Conservation (phyloP, 768 basidiomycete species). For the Sporobolomyces pararoseus region DNA sequence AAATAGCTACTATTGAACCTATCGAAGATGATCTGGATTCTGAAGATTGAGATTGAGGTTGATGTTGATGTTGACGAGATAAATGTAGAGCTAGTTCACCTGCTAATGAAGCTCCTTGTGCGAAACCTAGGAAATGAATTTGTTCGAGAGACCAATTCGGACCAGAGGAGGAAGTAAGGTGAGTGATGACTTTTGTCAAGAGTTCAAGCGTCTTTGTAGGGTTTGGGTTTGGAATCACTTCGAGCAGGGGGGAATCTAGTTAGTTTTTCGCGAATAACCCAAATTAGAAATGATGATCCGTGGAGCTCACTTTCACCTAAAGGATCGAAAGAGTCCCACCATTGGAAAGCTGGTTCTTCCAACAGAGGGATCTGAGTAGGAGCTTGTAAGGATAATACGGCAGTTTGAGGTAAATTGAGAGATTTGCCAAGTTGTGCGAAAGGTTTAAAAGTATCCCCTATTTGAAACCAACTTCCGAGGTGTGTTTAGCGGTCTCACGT, state of each 20-base stretch:
- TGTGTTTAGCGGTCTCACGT: no score
- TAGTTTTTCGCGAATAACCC: background rate
- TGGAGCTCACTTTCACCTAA: constrained; percentile 59
- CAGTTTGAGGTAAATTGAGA: constrained; percentile 84
- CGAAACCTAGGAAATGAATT: constrained; percentile 86
- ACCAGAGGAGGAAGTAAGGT: constrained; percentile 59
- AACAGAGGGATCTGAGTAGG: constrained; percentile 62
- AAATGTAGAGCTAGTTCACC: constrained; percentile 60
- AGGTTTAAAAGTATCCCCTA: constrained; percentile 76
- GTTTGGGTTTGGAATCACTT: constrained; percentile 57
- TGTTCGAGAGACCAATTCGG: constrained; percentile 61
- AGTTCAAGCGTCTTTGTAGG: constrained; percentile 65
- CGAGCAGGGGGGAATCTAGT: background rate
- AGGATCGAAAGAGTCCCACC: constrained; percentile 76
- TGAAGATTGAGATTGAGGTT: no score
- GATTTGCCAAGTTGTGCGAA: constrained; percentile 69
- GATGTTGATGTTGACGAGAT: constrained; percentile 32
- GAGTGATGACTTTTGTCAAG: constrained; percentile 56
- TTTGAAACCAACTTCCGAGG: no score
- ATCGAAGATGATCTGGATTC: constrained; percentile 60
- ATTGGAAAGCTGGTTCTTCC: constrained; percentile 65
- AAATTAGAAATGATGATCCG: background rate
- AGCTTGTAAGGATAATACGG: constrained; percentile 72
- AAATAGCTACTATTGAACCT: constrained; percentile 68
- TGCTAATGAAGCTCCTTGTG: constrained; percentile 76